Evolutionary conservation across 176 grass and related monocot species (phyloP).

Genomic region (Tillandsia fasciculata): DNA sequence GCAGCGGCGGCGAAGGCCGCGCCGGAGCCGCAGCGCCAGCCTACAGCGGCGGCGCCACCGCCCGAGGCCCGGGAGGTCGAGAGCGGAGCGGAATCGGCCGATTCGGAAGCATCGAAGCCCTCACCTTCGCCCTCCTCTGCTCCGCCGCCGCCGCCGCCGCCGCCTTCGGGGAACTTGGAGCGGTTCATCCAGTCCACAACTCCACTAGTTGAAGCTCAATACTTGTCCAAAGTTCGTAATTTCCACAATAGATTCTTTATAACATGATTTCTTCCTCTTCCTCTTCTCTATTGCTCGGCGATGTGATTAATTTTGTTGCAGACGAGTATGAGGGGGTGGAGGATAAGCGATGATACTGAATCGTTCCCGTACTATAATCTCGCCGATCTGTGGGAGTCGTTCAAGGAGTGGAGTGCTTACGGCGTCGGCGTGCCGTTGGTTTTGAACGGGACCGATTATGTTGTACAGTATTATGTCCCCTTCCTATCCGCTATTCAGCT

Average conservation of each 20-base stretch:
- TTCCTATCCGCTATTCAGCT: conserved; percentile 77
- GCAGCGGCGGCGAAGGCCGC: background rate
- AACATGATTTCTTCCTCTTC: background rate
- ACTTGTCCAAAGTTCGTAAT: conserved; percentile 31
- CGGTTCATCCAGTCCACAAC: conserved; percentile 55
- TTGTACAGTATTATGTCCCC: conserved; percentile 79
- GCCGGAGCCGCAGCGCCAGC: background rate
- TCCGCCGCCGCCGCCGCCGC: background rate
- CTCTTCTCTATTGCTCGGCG: conserved; percentile 1
- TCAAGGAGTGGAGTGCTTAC: conserved; percentile 81
- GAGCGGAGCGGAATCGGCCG: conserved; percentile 5
- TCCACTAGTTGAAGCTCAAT: conserved; percentile 34
- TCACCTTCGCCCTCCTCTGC: conserved; percentile 7
- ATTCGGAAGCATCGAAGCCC: conserved; percentile 7
- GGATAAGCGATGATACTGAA: background rate
- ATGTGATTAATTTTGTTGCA: conserved; percentile 10
- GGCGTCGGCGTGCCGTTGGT: conserved; percentile 63
- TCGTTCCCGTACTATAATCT: conserved; percentile 40
- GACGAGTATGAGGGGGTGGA: conserved; percentile 17
- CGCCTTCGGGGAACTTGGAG: conserved; percentile 38
- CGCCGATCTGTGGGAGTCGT: conserved; percentile 70
- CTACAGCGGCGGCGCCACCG: conserved; percentile 12
- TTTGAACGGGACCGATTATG: conserved; percentile 47
- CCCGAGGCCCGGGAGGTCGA: background rate
- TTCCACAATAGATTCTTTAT: background rate